These are phyloP conservation scores for Xerocomus nothofagi DNA, from an alignment of 1,284 basidiomycete genomes.

Conservation along the genomic window DNA sequence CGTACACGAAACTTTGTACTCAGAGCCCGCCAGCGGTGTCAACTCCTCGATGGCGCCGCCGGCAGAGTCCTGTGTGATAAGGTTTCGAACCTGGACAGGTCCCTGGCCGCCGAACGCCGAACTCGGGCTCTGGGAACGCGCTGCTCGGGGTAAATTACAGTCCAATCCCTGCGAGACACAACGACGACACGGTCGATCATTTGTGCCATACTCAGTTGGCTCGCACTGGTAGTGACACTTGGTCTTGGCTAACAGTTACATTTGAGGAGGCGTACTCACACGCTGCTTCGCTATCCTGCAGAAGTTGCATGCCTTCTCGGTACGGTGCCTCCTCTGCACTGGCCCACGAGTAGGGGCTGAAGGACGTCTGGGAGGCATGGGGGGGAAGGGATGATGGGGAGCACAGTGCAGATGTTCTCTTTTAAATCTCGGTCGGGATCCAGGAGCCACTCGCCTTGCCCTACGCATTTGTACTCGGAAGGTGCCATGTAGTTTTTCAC, in stretches of 20 bases:
- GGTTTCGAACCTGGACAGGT: conserved; percentile 8
- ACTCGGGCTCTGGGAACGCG: conserved; percentile 29
- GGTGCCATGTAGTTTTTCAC: conserved; percentile 9
- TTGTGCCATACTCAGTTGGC: conserved; percentile 16
- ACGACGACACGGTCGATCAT: conserved; percentile 24
- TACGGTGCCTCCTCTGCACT: conserved; percentile 19
- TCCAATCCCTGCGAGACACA: conserved; percentile 13
- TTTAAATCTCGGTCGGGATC: conserved; percentile 24
- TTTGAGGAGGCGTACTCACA: conserved; percentile 12
- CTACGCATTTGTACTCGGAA: conserved; percentile 10
- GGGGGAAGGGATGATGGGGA: conserved; percentile 13
- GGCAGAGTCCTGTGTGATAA: conserved; percentile 1
- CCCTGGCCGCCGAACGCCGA: conserved; percentile 13
- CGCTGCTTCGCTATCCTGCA: conserved; percentile 24
- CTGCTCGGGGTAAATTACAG: conserved; percentile 11
- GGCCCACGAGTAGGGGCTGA: conserved; percentile 8
- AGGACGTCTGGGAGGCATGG: conserved; percentile 17
- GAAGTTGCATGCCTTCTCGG: conserved; percentile 16
- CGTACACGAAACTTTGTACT: not conserved
- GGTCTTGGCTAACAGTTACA: conserved; percentile 1
- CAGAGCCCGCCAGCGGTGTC: not conserved
- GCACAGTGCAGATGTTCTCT: not conserved
- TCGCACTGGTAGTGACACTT: conserved; percentile 22
- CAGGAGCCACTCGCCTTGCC: conserved; percentile 8
- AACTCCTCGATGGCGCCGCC: conserved; percentile 9